Conservation (phyloP, 164 flowering plant species). For the Nymphaea colorata region DNA sequence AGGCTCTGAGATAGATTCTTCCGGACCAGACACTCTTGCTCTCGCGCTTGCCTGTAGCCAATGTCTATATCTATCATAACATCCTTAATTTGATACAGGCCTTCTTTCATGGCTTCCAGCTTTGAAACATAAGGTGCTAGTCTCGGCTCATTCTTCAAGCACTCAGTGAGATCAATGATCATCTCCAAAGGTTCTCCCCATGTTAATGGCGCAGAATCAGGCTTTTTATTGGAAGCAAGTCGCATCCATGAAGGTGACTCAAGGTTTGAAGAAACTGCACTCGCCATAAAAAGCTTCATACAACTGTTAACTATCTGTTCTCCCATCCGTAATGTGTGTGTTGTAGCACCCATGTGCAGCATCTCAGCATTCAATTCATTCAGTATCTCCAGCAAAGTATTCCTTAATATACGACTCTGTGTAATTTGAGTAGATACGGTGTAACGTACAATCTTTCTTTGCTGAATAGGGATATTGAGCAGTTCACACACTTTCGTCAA, state of each 20-base stretch:
- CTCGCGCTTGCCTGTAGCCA: constrained; percentile 60
- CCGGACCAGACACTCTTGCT: constrained; percentile 62
- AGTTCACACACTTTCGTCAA: constrained; percentile 48
- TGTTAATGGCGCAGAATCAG: constrained; percentile 14
- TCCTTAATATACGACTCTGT: constrained; percentile 51
- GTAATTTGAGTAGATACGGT: constrained; percentile 61
- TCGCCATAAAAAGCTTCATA: constrained; percentile 31
- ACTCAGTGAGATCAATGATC: constrained; percentile 53
- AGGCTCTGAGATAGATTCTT: constrained; percentile 49
- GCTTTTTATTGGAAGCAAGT: constrained; percentile 27
- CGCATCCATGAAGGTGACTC: constrained; percentile 78
- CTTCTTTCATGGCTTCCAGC: constrained; percentile 80
- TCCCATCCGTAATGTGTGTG: constrained; percentile 27
- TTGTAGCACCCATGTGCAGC: constrained; percentile 9
- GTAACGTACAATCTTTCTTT: constrained; percentile 51
- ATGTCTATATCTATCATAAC: constrained; percentile 47
- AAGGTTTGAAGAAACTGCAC: constrained; percentile 21
- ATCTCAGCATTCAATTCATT: constrained; percentile 45
- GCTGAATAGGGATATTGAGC: constrained; percentile 50
- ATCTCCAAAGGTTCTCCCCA: constrained; percentile 54
- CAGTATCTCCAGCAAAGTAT: constrained; percentile 46
- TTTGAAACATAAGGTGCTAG: constrained; percentile 31
- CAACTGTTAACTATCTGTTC: constrained; percentile 55
- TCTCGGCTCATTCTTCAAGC: constrained; percentile 28
- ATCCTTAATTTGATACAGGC: constrained; percentile 69